These are phyloP conservation scores for Ogataea thermomethanolica DNA, from an alignment of 805 yeast species.

Conservation along the genomic window DNA sequence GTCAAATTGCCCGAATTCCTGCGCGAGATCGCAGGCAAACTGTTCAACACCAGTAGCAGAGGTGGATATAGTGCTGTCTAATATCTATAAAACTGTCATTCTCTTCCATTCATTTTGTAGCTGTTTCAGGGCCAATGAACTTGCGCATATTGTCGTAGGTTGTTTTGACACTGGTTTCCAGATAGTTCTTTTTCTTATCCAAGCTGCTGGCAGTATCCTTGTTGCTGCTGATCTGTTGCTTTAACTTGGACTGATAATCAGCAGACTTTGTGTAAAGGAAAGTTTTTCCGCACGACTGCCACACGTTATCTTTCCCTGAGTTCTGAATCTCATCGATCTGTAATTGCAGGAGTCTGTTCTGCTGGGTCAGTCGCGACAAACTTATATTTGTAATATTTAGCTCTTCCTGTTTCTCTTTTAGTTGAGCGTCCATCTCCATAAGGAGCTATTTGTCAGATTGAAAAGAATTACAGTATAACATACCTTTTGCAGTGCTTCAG, in stretches of 20 bases:
- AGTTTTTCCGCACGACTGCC: constrained; percentile 85
- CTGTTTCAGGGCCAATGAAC: constrained; percentile 6
- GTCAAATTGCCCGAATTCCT: constrained; percentile 62
- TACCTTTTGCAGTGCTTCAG: constrained; percentile 42
- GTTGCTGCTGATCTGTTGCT: constrained; percentile 49
- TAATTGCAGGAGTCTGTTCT: constrained; percentile 49
- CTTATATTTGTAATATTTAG: constrained; percentile 52
- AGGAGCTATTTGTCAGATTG: constrained; percentile 37
- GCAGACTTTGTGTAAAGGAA: constrained; percentile 47
- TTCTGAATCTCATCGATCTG: constrained; percentile 53
- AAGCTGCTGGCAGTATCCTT: constrained; percentile 59
- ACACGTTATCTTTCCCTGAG: constrained; percentile 51
- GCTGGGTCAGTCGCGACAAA: constrained; percentile 45
- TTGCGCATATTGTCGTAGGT: constrained; percentile 59
- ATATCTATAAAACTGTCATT: constrained; percentile 10
- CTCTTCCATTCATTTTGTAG: neutral
- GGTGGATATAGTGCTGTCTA: constrained; percentile 95
- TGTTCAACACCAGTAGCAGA: constrained; percentile 60
- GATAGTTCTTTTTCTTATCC: constrained; percentile 64
- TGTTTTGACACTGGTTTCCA: constrained; percentile 73
- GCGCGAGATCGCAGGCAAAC: constrained; percentile 62
- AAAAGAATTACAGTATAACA: constrained; percentile 2
- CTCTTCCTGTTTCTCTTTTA: constrained; percentile 57
- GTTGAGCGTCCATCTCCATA: constrained; percentile 64
- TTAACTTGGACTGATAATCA: constrained; percentile 47